These are phyloP conservation scores for Piper longum DNA, from an alignment of 164 flowering plant species.

Conservation along the genomic window DNA sequence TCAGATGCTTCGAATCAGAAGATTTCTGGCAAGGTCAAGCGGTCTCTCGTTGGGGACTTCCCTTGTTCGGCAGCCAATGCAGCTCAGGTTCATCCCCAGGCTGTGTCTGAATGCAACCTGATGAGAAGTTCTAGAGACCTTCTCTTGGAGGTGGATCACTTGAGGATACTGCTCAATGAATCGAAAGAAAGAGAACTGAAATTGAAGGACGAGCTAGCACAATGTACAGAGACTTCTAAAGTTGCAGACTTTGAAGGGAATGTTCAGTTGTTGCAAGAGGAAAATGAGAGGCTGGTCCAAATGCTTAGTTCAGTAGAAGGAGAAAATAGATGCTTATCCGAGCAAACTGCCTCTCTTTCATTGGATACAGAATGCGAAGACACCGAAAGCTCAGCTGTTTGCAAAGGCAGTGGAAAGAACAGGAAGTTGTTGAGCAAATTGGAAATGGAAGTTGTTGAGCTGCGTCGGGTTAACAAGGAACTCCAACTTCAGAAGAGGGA, in stretches of 20 bases:
- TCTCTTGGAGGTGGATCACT: conserved; percentile 52
- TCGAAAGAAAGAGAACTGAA: conserved; percentile 61
- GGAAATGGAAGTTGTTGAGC: conserved; percentile 68
- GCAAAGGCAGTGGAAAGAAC: neutral
- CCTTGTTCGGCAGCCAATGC: conserved; percentile 31
- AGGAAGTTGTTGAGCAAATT: conserved; percentile 9
- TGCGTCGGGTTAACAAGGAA: conserved; percentile 74
- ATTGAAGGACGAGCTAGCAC: conserved; percentile 43
- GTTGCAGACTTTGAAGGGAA: conserved; percentile 39
- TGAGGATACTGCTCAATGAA: conserved; percentile 46
- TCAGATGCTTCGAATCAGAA: conserved; percentile 28
- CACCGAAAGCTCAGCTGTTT: conserved; percentile 1
- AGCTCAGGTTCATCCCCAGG: conserved; percentile 49
- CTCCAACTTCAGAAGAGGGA: conserved; percentile 74
- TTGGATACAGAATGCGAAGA: conserved; percentile 12
- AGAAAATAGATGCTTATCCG: conserved; percentile 32
- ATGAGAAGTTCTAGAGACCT: conserved; percentile 43
- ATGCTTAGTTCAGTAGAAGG: conserved; percentile 33
- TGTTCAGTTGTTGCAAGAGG: conserved; percentile 29
- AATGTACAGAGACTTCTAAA: conserved; percentile 24
- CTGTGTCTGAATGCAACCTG: conserved; percentile 11
- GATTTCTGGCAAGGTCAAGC: conserved; percentile 30
- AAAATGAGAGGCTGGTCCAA: conserved; percentile 23
- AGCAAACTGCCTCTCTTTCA: conserved; percentile 24
- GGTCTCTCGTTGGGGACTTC: conserved; percentile 58